Percentiles rank a stretch among this genome's conserved stretches.
These are phyloP conservation scores for Mycena rebaudengoi DNA, from an alignment of 768 basidiomycete species.

Conservation along the genomic window DNA sequence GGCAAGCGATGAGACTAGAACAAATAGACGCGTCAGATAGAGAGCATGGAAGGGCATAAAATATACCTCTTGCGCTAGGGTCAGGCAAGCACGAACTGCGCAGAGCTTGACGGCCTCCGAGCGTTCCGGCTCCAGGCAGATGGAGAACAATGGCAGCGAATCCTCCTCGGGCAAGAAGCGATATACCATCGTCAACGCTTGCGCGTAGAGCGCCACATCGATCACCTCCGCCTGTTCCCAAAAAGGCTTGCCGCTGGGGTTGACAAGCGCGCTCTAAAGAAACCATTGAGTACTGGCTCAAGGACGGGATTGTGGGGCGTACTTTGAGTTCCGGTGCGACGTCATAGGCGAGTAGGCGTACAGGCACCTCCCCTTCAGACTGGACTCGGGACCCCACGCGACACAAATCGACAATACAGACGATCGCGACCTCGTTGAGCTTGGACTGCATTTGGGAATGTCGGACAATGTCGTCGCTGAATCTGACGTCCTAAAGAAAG, in stretches of 20 bases:
- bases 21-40: neutral
- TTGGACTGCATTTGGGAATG: conserved; percentile 64
- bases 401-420: conserved; percentile 82
- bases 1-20: conserved; percentile 59
- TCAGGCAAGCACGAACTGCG: conserved; percentile 77
- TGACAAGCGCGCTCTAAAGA: conserved; percentile 40
- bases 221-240: conserved; percentile 82
- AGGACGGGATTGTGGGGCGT: conserved; percentile 24
- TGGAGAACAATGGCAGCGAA: conserved; percentile 63
- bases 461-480: conserved; percentile 69
- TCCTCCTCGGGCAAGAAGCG: conserved; percentile 75
- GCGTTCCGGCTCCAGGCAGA: conserved; percentile 78
- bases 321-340: conserved; percentile 86
- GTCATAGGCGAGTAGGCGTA: conserved; percentile 74
- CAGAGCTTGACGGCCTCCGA: conserved; percentile 84
- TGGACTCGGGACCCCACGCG: conserved; percentile 67
- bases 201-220: conserved; percentile 80
- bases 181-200: conserved; percentile 77
- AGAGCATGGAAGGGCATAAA: neutral
- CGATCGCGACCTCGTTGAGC: conserved; percentile 70
- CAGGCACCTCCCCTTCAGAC: conserved; percentile 63
- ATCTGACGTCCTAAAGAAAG: conserved; percentile 57
- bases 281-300: neutral
- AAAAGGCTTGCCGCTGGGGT: conserved; percentile 63
- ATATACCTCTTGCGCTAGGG: conserved; percentile 70